These are phyloP conservation scores for Marasmius fiardii DNA, from an alignment of 1,284 basidiomycete genomes.

Conservation along the genomic window DNA sequence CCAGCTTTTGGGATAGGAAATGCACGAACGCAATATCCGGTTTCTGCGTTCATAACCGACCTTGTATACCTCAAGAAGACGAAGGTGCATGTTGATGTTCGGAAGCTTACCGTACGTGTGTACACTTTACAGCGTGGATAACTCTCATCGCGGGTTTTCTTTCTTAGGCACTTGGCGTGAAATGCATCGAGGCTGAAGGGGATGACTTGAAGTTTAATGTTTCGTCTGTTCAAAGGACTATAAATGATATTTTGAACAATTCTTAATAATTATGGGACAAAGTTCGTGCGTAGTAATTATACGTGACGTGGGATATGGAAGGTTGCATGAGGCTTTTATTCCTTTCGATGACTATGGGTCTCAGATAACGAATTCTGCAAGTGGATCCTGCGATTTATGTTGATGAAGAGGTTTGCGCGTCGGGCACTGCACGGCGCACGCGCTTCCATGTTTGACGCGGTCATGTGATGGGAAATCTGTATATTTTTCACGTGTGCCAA, in stretches of 20 bases:
- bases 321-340: too few relatives aligned
- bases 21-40: slow-evolving; percentile 59
- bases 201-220: slow-evolving; percentile 5
- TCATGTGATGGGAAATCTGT: too few relatives aligned
- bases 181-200: neutral
- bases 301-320: too few relatives aligned
- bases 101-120: slow-evolving; percentile 56
- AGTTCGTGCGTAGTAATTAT: too few relatives aligned
- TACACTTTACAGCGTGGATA: neutral
- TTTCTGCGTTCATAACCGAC: slow-evolving; percentile 81
- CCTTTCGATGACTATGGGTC: too few relatives aligned
- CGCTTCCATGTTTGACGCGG: too few relatives aligned
- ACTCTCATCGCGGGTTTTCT: slow-evolving; percentile 11
- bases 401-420: too few relatives aligned
- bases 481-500: too few relatives aligned
- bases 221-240: neutral
- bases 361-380: too few relatives aligned
- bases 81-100: slow-evolving; percentile 57
- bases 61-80: slow-evolving; percentile 73
- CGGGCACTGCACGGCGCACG: too few relatives aligned
- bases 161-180: slow-evolving; percentile 56
- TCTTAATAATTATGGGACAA: too few relatives aligned
- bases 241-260: neutral
- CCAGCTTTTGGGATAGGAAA: slow-evolving; percentile 52
- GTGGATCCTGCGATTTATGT: too few relatives aligned